A percentile compares a stretch with the other conserved stretches of the same genome.
These are phyloP conservation scores for Pisolithus marmoratus DNA, from an alignment of 768 basidiomycete genomes.

Conservation along the genomic window DNA sequence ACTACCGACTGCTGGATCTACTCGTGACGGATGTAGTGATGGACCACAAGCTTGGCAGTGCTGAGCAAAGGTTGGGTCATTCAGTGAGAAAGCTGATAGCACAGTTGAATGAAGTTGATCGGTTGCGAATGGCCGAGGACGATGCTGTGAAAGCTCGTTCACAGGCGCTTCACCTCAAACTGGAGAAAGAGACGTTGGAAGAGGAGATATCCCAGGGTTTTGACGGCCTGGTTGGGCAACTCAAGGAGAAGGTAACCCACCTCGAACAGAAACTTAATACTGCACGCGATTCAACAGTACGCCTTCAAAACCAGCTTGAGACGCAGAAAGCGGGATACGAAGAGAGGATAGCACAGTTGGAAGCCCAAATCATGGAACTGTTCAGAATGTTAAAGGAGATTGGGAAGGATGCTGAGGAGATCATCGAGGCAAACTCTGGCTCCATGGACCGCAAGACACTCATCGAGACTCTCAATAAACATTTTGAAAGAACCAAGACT, in stretches of 20 bases:
- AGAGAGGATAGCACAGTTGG: constrained; percentile 81
- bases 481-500: constrained; percentile 78
- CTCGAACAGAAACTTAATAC: constrained; percentile 72
- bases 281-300: constrained; percentile 74
- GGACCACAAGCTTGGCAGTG: constrained; percentile 82
- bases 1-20: constrained; percentile 88
- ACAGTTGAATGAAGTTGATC: constrained; percentile 86
- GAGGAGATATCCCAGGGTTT: constrained; percentile 76
- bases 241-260: constrained; percentile 64
- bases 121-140: constrained; percentile 70
- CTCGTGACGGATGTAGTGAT: constrained; percentile 88
- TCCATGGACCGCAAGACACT: constrained; percentile 77
- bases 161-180: constrained; percentile 55
- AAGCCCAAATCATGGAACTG: constrained; percentile 88
- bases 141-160: constrained; percentile 68
- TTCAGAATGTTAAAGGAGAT: constrained; percentile 92
- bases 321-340: constrained; percentile 77
- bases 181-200: constrained; percentile 80
- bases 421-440: constrained; percentile 56
- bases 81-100: constrained; percentile 87
- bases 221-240: constrained; percentile 77
- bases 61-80: constrained; percentile 79
- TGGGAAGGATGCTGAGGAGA: constrained; percentile 67
- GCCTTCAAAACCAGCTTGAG: constrained; percentile 72
- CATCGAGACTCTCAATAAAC: constrained; percentile 73